These are phyloP conservation scores for Streptanthus diversifolius DNA, from an alignment of 345 rosid genomes.

Conservation along the genomic window DNA sequence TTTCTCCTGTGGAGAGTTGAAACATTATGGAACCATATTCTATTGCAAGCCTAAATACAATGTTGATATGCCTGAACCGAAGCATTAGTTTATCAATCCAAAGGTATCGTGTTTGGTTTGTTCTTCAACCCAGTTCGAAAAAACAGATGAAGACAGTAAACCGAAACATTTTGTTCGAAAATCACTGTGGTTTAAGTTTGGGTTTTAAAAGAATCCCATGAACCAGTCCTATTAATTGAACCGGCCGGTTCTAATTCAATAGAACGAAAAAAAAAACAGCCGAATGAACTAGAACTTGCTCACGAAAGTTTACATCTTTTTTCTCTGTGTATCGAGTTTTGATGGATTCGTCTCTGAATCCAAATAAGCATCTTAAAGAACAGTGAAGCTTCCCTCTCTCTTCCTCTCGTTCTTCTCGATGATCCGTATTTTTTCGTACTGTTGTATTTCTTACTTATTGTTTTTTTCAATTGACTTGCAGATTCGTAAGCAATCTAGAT, in stretches of 20 bases:
- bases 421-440: background rate
- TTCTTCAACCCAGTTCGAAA: too few relatives aligned
- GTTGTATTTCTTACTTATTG: background rate
- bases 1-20: too few relatives aligned
- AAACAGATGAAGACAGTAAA: too few relatives aligned
- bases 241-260: background rate
- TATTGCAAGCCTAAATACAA: too few relatives aligned
- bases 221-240: background rate
- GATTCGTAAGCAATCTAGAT: slow-evolving; percentile 77
- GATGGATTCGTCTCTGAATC: slow-evolving; percentile 67
- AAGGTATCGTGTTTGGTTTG: too few relatives aligned
- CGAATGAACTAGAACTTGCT: too few relatives aligned
- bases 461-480: slow-evolving; percentile 28
- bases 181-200: too few relatives aligned
- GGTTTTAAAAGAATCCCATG: background rate
- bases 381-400: slow-evolving; percentile 35
- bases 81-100: too few relatives aligned
- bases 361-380: slow-evolving; percentile 80
- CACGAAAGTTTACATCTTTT: background rate
- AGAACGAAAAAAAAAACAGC: background rate
- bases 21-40: too few relatives aligned
- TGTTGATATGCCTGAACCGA: too few relatives aligned
- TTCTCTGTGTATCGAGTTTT: slow-evolving; percentile 10
- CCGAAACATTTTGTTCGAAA: too few relatives aligned
- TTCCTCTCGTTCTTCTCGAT: slow-evolving; percentile 8